Evolutionary conservation across 257 asterid species (phyloP).

Genomic region (Rauvolfia tetraphylla): DNA sequence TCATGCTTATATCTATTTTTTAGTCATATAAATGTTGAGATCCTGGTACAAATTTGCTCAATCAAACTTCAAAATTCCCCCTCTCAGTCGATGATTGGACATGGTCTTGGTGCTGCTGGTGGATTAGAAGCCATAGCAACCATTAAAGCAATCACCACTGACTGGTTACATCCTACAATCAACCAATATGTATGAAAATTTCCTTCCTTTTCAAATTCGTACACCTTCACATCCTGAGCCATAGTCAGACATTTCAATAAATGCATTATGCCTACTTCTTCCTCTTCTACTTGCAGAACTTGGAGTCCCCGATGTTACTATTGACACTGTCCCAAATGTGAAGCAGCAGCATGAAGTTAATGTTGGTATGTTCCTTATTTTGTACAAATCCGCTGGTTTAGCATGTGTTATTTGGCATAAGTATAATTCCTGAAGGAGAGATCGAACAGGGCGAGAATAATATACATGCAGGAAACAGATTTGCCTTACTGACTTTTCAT

Average conservation of each 20-base stretch:
- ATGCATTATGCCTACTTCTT: not conserved
- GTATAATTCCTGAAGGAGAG: not conserved
- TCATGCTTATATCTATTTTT: not conserved
- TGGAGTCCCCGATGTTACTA: conserved; percentile 26
- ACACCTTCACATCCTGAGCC: not conserved
- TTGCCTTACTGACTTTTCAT: not conserved
- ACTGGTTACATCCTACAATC: conserved; percentile 93
- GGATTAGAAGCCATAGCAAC: conserved; percentile 94
- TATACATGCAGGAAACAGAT: not conserved
- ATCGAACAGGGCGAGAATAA: no score
- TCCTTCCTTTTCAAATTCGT: not conserved
- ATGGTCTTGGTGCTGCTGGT: conserved; percentile 89
- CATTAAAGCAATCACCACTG: conserved; percentile 73
- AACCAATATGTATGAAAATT: conserved; percentile 56
- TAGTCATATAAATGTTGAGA: not conserved
- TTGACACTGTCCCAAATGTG: conserved; percentile 59
- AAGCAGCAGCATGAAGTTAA: conserved; percentile 64
- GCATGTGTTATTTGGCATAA: no score
- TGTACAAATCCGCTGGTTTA: no score
- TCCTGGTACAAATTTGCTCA: no score
- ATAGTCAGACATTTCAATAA: not conserved
- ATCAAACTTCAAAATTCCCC: not conserved
- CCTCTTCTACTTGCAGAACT: conserved; percentile 16
- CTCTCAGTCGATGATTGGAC: conserved; percentile 85
- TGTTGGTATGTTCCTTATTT: conserved; percentile 43